Evolutionary conservation across 1,139 yeast species (phyloP).

Genomic region (Lodderomyces pseudojiufengensis): DNA sequence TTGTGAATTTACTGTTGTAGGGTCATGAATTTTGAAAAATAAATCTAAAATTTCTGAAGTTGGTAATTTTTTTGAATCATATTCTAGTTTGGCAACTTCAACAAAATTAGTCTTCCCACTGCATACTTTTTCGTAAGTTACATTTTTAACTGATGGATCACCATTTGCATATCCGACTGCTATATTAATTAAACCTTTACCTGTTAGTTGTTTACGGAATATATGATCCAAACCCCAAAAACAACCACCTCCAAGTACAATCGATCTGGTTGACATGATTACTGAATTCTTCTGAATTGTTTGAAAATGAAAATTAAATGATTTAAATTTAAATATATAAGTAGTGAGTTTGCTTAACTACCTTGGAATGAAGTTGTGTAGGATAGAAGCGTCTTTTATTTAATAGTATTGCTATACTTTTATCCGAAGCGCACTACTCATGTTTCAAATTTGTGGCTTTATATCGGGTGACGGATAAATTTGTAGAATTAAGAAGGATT

Average conservation of each 20-base stretch:
- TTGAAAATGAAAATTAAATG: no score
- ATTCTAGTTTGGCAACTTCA: slow-evolving; percentile 79
- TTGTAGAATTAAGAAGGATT: no score
- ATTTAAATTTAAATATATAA: no score
- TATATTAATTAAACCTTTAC: slow-evolving; percentile 66
- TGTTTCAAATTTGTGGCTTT: no score
- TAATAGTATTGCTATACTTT: no score
- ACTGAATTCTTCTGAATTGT: no score
- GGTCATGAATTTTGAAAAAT: slow-evolving; percentile 88
- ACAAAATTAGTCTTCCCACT: slow-evolving; percentile 66
- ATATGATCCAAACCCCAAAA: slow-evolving; percentile 96
- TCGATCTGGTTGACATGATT: no score
- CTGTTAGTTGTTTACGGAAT: slow-evolving; percentile 60
- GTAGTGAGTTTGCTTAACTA: no score
- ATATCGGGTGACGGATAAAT: no score
- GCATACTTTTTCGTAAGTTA: slow-evolving; percentile 78
- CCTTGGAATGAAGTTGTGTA: no score
- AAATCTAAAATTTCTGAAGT: slow-evolving; percentile 69
- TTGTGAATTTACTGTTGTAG: slow-evolving; percentile 54
- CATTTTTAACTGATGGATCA: slow-evolving; percentile 32
- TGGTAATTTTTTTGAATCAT: slow-evolving; percentile 62
- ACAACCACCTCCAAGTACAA: slow-evolving; percentile 89
- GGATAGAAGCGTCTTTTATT: no score
- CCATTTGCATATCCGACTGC: slow-evolving; percentile 95
- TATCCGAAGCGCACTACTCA: no score